Base-by-base conservation (phyloP, 495 filamentous ascomycete species). In the Aspergillus bertholletiae region DNA sequence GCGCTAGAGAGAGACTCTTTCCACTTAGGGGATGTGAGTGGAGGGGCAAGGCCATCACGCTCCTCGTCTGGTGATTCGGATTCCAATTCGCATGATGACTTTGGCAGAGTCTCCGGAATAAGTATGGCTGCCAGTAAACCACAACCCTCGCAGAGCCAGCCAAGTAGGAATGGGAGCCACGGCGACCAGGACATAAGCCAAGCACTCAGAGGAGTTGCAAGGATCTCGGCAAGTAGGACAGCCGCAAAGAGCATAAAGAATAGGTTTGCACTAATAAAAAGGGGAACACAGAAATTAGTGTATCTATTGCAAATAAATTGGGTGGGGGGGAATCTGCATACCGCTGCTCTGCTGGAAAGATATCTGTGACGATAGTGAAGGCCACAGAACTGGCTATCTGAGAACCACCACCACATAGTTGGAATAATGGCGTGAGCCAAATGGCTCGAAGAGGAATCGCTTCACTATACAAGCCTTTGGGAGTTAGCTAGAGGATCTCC, bases 381-480 rank as follows among this genome's bases (percentile, higher is more conserved):
- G 23, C 54, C 28, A 57, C 39, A 8, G 54, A 46, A 20, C 5
- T 27, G 11, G 54, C 40, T 6, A 52, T 46, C 8, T 47, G 47
- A 7, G 21, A 22, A 3, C 54, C 54, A 28, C 54, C 54, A 20
- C 54, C 54, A 30, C 26, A 28, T 17, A 57, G 40, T 37, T 57
- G 54, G 40, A 57, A 51, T 7, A 57, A 32, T 11, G 48, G 27
- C n/a, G 54, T 47, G 23, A 52, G 46, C 48, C 54, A 57, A 41
- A 57, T 27, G 9, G 40, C 41, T 9, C 49, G 40, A 0, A 24
- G 48, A 1, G 54, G 54, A 18, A 57, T 57, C 20, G 15, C 21
- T 28, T 24, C 22, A 52, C 41, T 50, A 21, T 46, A 51, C 54
- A 48, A 52, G 48, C 54, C 54, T 56, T 23, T 2, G 30, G 9